Conservation (phyloP, 192 early-diverging fungal species). For the Nowakowskiella sp. region DNA sequence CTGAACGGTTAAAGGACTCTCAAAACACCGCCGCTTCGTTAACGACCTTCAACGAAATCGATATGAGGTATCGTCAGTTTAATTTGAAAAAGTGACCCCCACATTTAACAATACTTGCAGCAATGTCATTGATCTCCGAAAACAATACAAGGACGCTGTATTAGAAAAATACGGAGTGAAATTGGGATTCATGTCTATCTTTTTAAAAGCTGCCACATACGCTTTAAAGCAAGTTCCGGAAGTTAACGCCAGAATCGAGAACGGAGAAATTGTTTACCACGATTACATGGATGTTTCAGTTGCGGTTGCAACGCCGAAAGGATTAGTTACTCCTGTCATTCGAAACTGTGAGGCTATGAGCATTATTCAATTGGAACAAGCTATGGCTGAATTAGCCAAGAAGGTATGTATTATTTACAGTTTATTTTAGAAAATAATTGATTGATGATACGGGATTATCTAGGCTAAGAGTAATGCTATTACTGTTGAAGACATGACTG, state of each 20-base stretch:
- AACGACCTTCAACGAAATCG: constrained; percentile 99
- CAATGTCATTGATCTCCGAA: constrained; percentile 84
- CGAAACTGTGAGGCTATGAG: constrained; percentile 82
- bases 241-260: constrained; percentile 93
- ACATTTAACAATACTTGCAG: constrained; percentile 19
- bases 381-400: constrained; percentile 75
- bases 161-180: constrained; percentile 92
- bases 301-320: constrained; percentile 97
- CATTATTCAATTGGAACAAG: constrained; percentile 87
- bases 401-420: constrained; percentile 54
- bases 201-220: constrained; percentile 80
- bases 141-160: constrained; percentile 88
- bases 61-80: constrained; percentile 68
- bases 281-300: constrained; percentile 94
- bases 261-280: constrained; percentile 81
- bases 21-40: constrained; percentile 94
- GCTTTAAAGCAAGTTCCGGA: constrained; percentile 86
- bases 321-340: constrained; percentile 93
- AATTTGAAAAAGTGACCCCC: background rate
- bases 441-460: constrained; percentile 1
- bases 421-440: background rate
- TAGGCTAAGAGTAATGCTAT: constrained; percentile 92
- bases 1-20: constrained; percentile 92
- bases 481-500: constrained; percentile 95
- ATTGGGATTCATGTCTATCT: constrained; percentile 97